These are phyloP conservation scores for Triticum dicoccoides DNA, from an alignment of 176 grass and related monocot species.

Conservation along the genomic window DNA sequence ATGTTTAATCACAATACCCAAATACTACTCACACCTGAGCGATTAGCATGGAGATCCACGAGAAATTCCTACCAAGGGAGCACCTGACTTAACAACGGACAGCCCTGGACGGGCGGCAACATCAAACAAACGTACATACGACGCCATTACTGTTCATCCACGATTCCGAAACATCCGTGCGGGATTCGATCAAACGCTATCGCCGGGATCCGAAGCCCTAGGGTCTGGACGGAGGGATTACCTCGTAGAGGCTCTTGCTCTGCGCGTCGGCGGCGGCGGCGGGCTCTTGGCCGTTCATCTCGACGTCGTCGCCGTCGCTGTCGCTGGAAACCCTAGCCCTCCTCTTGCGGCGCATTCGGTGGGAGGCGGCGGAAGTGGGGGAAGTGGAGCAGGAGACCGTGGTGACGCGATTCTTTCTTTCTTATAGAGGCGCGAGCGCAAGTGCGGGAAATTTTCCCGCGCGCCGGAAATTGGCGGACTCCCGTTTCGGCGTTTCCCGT, in stretches of 20 bases:
- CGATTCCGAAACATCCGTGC: neutral
- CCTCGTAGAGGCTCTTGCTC: constrained; percentile 78
- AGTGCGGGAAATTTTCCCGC: constrained; percentile 37
- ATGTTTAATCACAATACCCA: neutral
- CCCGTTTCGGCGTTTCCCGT: neutral
- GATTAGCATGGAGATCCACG: neutral
- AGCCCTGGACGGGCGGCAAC: neutral
- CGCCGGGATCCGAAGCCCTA: neutral
- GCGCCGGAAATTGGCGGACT: constrained; percentile 1
- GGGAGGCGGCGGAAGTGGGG: neutral
- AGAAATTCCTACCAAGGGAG: neutral
- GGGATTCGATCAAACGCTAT: neutral
- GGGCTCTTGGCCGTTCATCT: constrained; percentile 1
- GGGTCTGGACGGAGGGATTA: constrained; percentile 26
- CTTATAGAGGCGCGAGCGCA: constrained; percentile 35
- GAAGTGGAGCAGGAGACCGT: neutral
- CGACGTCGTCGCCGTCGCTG: neutral
- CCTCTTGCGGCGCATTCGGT: constrained; percentile 46
- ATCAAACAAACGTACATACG: neutral
- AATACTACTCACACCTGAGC: neutral
- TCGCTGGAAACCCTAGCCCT: constrained; percentile 57
- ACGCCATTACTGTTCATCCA: neutral
- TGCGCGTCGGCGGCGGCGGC: neutral
- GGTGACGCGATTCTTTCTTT: neutral
- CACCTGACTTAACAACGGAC: neutral